Evolutionary conservation across 495 filamentous ascomycete genomes (phyloP).

Genomic region (Penicillium fimorum): DNA sequence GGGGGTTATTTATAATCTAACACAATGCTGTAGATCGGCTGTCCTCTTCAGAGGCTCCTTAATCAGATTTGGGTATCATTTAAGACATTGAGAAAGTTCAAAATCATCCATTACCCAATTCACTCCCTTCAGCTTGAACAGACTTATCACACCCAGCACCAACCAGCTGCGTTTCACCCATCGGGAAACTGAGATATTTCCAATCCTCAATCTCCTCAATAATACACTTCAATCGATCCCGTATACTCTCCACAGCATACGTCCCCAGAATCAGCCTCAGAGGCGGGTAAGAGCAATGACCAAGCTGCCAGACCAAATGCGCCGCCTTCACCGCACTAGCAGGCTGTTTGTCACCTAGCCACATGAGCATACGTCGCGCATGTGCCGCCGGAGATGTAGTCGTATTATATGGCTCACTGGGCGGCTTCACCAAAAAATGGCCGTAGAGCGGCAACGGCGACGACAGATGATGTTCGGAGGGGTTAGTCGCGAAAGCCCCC

Average conservation of each 20-base stretch:
- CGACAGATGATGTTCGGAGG: slow-evolving; percentile 35
- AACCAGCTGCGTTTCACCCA: slow-evolving; percentile 30
- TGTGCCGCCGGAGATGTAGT: slow-evolving; percentile 79
- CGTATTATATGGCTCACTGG: slow-evolving; percentile 76
- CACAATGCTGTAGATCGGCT: not conserved
- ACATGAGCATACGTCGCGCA: slow-evolving; percentile 91
- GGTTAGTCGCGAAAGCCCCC: slow-evolving; percentile 21
- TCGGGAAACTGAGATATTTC: slow-evolving; percentile 69
- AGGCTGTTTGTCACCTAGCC: slow-evolving; percentile 88
- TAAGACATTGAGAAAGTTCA: not conserved
- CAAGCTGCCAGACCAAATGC: slow-evolving; percentile 95
- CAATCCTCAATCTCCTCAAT: slow-evolving; percentile 96
- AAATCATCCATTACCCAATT: slow-evolving; percentile 6
- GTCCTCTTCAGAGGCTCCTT: too few species aligned
- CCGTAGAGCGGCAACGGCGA: slow-evolving; percentile 74
- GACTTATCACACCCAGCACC: slow-evolving; percentile 13
- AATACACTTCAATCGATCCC: slow-evolving; percentile 81
- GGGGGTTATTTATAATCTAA: too few species aligned
- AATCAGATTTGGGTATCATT: slow-evolving; percentile 3
- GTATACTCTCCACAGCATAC: slow-evolving; percentile 92
- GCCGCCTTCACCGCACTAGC: slow-evolving; percentile 90
- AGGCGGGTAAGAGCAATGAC: slow-evolving; percentile 88
- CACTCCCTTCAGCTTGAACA: slow-evolving; percentile 2
- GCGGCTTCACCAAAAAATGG: slow-evolving; percentile 86
- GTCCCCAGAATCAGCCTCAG: slow-evolving; percentile 80